Percentiles rank a stretch among this genome's conserved stretches.
Conservation (phyloP, 805 yeast genomes). For the Sugiyamaella marilandica region DNA sequence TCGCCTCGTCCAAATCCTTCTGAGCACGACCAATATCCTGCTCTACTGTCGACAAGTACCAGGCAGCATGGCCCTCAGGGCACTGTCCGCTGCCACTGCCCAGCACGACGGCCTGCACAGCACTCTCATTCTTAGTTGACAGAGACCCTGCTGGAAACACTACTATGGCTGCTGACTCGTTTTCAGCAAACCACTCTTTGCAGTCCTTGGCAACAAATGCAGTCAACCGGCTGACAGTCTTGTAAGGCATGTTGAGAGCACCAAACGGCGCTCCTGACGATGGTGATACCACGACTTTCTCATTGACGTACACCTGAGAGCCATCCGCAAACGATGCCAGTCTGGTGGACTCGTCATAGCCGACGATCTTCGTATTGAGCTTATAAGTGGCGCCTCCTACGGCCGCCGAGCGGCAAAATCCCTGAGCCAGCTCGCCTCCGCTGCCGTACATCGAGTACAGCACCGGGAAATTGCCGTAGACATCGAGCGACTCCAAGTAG, state of each 20-base stretch:
- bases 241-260: slow-evolving; percentile 24
- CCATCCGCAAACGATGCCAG: slow-evolving; percentile 64
- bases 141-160: slow-evolving; percentile 88
- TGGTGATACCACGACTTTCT: slow-evolving; percentile 73
- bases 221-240: slow-evolving; percentile 62
- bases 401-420: slow-evolving; percentile 96
- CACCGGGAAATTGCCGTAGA: slow-evolving; percentile 92
- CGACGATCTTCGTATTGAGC: slow-evolving; percentile 59
- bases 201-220: slow-evolving; percentile 84
- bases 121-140: slow-evolving; percentile 55
- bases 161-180: slow-evolving; percentile 79
- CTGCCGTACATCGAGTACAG: slow-evolving; percentile 91
- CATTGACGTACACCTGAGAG: slow-evolving; percentile 65
- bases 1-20: slow-evolving; percentile 73
- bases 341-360: slow-evolving; percentile 61
- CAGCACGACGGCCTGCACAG: slow-evolving; percentile 83
- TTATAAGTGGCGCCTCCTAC: slow-evolving; percentile 96
- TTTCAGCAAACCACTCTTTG: slow-evolving; percentile 84
- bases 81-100: slow-evolving; percentile 86
- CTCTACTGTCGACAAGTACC: slow-evolving; percentile 84
- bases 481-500: slow-evolving; percentile 77
- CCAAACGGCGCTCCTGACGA: slow-evolving; percentile 15
- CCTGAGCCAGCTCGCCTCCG: slow-evolving; percentile 93
- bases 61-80: slow-evolving; percentile 78
- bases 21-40: slow-evolving; percentile 59